These are phyloP conservation scores for Physaria fendleri DNA, from an alignment of 345 rosid species.

Conservation along the genomic window DNA sequence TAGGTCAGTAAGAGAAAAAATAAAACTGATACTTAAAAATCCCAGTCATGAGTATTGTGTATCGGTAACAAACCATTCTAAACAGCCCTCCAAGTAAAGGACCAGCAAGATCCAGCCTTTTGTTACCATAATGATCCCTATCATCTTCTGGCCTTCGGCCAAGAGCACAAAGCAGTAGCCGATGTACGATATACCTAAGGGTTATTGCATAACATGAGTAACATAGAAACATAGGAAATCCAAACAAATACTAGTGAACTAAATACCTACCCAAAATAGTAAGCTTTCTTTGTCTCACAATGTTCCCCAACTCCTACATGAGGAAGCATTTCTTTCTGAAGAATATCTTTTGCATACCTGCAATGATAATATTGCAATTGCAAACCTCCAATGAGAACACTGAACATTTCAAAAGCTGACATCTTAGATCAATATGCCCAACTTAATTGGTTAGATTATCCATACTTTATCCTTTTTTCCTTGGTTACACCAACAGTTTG, in stretches of 20 bases:
- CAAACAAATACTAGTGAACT: background rate
- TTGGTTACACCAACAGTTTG: constrained; percentile 92
- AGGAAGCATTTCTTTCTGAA: constrained; percentile 99
- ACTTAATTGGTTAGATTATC: constrained; percentile 16
- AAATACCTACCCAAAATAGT: constrained; percentile 78
- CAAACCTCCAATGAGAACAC: constrained; percentile 20
- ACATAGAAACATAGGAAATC: background rate
- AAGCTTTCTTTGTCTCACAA: constrained; percentile 97
- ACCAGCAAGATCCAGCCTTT: constrained; percentile 99
- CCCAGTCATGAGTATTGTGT: background rate
- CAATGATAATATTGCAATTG: constrained; percentile 24
- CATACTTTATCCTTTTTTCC: constrained; percentile 95
- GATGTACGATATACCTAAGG: constrained; percentile 79
- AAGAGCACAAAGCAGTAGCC: constrained; percentile 88
- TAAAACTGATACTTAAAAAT: background rate
- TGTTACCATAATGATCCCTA: constrained; percentile 98
- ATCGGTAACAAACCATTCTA: constrained; percentile 61
- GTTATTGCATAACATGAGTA: constrained; percentile 9
- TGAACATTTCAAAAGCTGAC: constrained; percentile 21
- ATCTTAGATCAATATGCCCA: constrained; percentile 10
- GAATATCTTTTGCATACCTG: constrained; percentile 96
- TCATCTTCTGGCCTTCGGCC: constrained; percentile 96
- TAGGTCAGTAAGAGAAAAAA: background rate
- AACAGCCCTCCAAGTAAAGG: constrained; percentile 96
- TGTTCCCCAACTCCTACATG: constrained; percentile 89